Evolutionary conservation across 768 basidiomycete species (phyloP), one percentile per base, ranked within the genome.

Genomic region (Auriscalpium vulgare): DNA sequence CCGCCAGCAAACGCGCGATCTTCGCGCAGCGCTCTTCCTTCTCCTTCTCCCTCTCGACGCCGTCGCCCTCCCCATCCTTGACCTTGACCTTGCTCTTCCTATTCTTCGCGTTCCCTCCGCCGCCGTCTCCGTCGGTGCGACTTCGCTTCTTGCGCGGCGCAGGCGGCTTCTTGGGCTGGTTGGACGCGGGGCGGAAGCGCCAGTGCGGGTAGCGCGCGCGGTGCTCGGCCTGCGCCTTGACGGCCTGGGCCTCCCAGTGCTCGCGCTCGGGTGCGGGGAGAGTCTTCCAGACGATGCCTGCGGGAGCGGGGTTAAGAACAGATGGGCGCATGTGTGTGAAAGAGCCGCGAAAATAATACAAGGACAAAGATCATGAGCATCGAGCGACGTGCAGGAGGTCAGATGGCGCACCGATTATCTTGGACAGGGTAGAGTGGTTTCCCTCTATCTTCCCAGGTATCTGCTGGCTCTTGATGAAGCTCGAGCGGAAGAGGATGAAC

Each of bases 401-500:
- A 44, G 45, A 35, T 48, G 35, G 69, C 75, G 56, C 62, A 84
- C 88, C 88, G 57, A 90, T 87, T 63, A 90, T 89, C 74, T 90
- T 90, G 59, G 86, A 88, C 51, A 90, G 75, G 8, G 81, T 84
- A 65, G 84, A 84, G 61, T 88, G 87, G 62, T 88, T 90, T 1
- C 87, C 87, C 64, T 90, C 88, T 53, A 88, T 87, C 67, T 82
- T 81, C 38, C 81, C 85, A 2, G 88, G 83, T 50, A 89, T 82
- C 62, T 83, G 82, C 67, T 87, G 80, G 62, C 81, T 83, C 36
- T 79, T 77, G 68, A 90, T 87, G 71, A 90, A 89, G 35, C 81
- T 82, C 21, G 85, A 86, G 62, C 88, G 81, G 70, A 89, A 91
- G 68, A 90, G 84, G 63, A 90, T 91, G 72, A 90, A 91, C 57